A percentile compares a stretch with the other conserved stretches of the same genome.
These are phyloP conservation scores for Oropetium thomaeum DNA, from an alignment of 176 grass and related monocot species.

Conservation along the genomic window DNA sequence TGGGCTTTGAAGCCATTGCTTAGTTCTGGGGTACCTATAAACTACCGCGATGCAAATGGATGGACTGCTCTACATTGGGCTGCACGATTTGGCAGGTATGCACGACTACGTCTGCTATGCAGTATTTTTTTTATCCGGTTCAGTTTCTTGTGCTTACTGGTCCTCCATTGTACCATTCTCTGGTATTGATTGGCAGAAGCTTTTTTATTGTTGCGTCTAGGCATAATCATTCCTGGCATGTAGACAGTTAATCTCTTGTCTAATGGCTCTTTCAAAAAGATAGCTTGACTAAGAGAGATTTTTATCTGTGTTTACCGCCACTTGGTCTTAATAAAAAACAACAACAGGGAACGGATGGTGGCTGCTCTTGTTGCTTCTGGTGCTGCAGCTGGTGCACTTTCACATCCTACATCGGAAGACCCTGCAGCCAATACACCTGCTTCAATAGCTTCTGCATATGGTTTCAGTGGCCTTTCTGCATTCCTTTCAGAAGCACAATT, in stretches of 20 bases:
- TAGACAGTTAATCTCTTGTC: neutral
- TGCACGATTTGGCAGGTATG: constrained; percentile 81
- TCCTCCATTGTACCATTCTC: neutral
- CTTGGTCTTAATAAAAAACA: neutral
- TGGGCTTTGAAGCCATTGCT: constrained; percentile 65
- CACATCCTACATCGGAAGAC: constrained; percentile 67
- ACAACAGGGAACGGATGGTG: constrained; percentile 66
- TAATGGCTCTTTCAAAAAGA: constrained; percentile 7
- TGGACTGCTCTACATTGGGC: constrained; percentile 97
- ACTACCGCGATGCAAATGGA: constrained; percentile 85
- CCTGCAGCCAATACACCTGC: constrained; percentile 66
- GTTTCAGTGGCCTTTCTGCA: constrained; percentile 84
- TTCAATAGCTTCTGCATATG: constrained; percentile 55
- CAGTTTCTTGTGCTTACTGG: neutral
- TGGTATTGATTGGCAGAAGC: neutral
- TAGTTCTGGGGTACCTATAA: constrained; percentile 68
- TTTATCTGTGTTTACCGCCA: constrained; percentile 13
- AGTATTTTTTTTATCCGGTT: neutral
- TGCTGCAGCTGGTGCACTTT: constrained; percentile 65
- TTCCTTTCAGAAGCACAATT: constrained; percentile 86
- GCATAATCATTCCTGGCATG: neutral
- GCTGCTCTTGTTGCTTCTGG: constrained; percentile 63
- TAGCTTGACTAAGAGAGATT: too few relatives aligned
- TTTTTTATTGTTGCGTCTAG: constrained; percentile 6
- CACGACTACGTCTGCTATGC: constrained; percentile 4